A percentile compares a stretch with the other conserved stretches of the same genome.
Evolutionary conservation across 331 rosid species (phyloP).

Genomic region (Acacia concinna): DNA sequence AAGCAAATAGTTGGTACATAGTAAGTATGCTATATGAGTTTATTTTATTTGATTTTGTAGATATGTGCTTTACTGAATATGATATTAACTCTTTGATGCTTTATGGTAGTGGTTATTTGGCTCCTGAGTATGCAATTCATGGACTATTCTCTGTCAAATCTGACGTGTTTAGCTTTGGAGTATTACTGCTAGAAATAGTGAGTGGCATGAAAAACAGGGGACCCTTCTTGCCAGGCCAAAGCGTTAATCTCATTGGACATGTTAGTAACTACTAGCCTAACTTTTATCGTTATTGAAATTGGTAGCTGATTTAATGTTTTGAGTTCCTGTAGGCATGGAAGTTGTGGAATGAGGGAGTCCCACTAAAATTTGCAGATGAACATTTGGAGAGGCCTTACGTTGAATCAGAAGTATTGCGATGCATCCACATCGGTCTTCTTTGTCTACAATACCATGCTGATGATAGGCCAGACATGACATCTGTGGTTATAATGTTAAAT

Average conservation of each 20-base stretch:
- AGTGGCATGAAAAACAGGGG: slow-evolving; percentile 43
- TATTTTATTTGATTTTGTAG: not conserved
- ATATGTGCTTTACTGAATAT: not conserved
- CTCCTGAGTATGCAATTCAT: slow-evolving; percentile 39
- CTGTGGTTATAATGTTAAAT: not conserved
- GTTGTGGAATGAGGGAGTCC: not conserved
- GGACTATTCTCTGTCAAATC: slow-evolving; percentile 45
- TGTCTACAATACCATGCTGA: slow-evolving; percentile 44
- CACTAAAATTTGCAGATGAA: not conserved
- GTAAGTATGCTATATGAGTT: slow-evolving; percentile 29
- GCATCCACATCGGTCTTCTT: slow-evolving; percentile 44
- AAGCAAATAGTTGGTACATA: slow-evolving; percentile 41
- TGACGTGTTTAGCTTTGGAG: slow-evolving; percentile 46
- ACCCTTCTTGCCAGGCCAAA: not conserved
- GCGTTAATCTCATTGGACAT: slow-evolving; percentile 41
- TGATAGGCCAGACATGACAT: slow-evolving; percentile 35
- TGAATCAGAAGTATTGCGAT: slow-evolving; percentile 24
- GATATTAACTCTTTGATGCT: not conserved
- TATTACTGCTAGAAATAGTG: slow-evolving; percentile 40
- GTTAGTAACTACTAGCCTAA: slow-evolving; percentile 25
- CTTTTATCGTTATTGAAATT: not conserved
- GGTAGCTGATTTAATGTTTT: not conserved
- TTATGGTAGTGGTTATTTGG: slow-evolving; percentile 37
- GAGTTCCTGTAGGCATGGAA: not conserved
- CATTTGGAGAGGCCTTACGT: not conserved